Evolutionary conservation across 2,329 filamentous ascomycete species (phyloP), one percentile per base, ranked within the genome.

Genomic region (Cladosporium sp.): DNA sequence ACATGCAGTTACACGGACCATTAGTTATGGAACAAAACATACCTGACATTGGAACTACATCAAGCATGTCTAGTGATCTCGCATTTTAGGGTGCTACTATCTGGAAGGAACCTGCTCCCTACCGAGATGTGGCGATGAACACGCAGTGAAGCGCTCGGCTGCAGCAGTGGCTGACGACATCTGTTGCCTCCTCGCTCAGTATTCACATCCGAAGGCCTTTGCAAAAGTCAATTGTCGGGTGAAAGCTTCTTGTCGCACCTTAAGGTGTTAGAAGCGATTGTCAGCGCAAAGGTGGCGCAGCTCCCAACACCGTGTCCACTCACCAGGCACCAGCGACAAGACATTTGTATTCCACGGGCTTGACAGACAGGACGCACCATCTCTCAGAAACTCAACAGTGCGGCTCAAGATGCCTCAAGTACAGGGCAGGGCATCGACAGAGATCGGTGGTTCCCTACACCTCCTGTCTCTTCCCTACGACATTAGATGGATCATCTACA

Each of bases 381-480:
- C 40, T 12, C 5, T n/a, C 40, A 23, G 8, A 23, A 12, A 4
- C n/a, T 12, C n/a, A 46, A 8, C n/a, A 46, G n/a, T 21, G n/a
- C n/a, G 40, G 21, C 5, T 26, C 23, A 56, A 26, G 7, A 63
- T 63, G 61, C 31, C 23, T 18, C 12, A 33, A 33, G 2, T 10
- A 7, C 7, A 14, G 1, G 5, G 8, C 26, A n/a, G 11, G 46
- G 1, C 26, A 10, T 37, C 14, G 1, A 26, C 21, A 31, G 5
- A 18, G 18, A 18, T n/a, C 2, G 35, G 18, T 5, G n/a, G 33
- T 10, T 26, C 33, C 5, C n/a, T 46, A 3, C 55, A 52, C 44
- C 62, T 74, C 14, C 69, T 74, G 12, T 33, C 57, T 0, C 64
- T 76, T 0, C 73, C 74, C 0, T 75, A 74, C 67, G 74, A 76